phyloP scores from a whole-genome alignment of 148 eudicot species.

The Rhododendron vialii region DNA sequence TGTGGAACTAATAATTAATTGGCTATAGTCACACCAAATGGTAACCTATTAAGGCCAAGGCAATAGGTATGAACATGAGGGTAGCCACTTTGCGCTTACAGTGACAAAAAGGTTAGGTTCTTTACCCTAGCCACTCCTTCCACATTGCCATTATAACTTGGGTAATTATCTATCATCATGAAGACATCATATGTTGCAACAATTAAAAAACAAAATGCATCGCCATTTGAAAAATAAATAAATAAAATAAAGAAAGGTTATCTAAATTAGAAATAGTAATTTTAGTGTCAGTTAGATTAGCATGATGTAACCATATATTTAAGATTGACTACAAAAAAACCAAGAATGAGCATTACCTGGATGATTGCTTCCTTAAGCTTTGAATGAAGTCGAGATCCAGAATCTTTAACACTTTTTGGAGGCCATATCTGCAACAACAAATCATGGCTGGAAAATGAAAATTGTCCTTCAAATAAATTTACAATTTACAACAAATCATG shows the following conservation, averaged over 20 bases:
- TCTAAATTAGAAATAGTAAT: background rate
- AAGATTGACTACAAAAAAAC: background rate
- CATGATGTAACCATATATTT: background rate
- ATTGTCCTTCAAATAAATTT: background rate
- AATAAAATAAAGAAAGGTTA: background rate
- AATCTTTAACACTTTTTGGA: conserved; percentile 87
- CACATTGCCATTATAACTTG: background rate
- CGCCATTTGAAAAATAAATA: background rate
- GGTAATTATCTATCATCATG: background rate
- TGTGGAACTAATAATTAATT: background rate
- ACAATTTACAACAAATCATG: too few relatives aligned
- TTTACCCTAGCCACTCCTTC: background rate
- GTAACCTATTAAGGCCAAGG: background rate
- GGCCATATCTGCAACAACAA: conserved; percentile 89
- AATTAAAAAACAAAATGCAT: background rate
- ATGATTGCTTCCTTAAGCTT: conserved; percentile 83
- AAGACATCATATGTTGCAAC: background rate
- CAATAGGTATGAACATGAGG: background rate
- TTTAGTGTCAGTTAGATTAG: background rate
- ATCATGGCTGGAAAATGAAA: conserved; percentile 9
- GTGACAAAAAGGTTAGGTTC: background rate
- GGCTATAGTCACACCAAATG: background rate
- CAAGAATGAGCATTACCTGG: conserved; percentile 45
- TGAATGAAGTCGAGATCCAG: conserved; percentile 79
- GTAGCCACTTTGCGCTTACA: background rate